Percentiles rank a stretch among this genome's conserved stretches.
phyloP scores from a whole-genome alignment of 371 early-diverging fungal genomes.

The Sporodiniella umbellata region DNA sequence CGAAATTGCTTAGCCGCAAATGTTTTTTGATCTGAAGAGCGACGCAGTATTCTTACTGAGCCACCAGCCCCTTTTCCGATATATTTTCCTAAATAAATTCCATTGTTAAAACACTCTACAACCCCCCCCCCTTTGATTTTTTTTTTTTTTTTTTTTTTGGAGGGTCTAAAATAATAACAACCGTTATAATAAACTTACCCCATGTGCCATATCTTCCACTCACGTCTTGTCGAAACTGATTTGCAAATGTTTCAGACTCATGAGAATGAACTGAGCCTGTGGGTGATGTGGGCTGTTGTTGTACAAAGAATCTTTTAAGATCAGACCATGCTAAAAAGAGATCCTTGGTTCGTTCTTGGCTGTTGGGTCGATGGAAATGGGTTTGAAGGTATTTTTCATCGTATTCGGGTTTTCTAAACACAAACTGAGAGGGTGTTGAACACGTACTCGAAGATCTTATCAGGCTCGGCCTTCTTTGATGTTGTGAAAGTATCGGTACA shows the following conservation, averaged over 20 bases:
- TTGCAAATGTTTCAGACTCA: slow-evolving; percentile 26
- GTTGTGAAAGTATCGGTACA: slow-evolving; percentile 19
- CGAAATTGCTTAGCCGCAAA: slow-evolving; percentile 81
- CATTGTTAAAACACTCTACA: not conserved
- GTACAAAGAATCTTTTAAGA: slow-evolving; percentile 25
- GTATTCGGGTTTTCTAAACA: slow-evolving; percentile 35
- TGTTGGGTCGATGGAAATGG: slow-evolving; percentile 21
- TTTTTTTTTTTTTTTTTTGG: not conserved
- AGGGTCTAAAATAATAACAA: too few species aligned
- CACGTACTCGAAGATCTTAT: slow-evolving; percentile 22
- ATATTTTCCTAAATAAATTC: slow-evolving; percentile 40
- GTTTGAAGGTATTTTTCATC: slow-evolving; percentile 29
- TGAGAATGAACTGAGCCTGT: slow-evolving; percentile 16
- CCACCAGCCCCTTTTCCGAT: slow-evolving; percentile 73
- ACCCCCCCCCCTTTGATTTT: not conserved
- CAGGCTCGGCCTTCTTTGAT: slow-evolving; percentile 19
- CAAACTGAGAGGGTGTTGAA: slow-evolving; percentile 28
- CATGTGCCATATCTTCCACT: slow-evolving; percentile 27
- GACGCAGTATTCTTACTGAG: slow-evolving; percentile 55
- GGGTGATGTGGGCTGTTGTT: slow-evolving; percentile 6
- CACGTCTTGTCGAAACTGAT: slow-evolving; percentile 28
- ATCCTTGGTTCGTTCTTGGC: slow-evolving; percentile 14
- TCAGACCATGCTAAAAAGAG: slow-evolving; percentile 32
- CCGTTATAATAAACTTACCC: too few species aligned
- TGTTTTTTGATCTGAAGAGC: slow-evolving; percentile 48